Evolutionary conservation across 495 filamentous ascomycete species (phyloP).

Genomic region (Thermothielavioides terrestris): DNA sequence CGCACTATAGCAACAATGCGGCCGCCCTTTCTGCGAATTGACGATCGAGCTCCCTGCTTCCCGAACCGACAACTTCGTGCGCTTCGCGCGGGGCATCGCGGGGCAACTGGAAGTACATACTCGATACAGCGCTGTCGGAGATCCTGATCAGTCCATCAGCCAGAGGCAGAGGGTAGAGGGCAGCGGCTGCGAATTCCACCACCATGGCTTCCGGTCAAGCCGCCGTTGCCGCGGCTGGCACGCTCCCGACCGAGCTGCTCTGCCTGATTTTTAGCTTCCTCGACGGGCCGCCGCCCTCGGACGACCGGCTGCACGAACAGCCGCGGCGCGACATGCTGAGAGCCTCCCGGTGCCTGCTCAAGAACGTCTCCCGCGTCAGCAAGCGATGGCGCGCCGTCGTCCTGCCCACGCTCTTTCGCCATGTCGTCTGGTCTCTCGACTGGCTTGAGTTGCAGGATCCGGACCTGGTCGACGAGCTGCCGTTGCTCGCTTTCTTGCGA

Average conservation of each 20-base stretch:
- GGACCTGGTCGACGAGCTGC: constrained; percentile 12
- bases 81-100: no score
- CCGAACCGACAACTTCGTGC: no score
- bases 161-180: no score
- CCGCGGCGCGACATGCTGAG: constrained; percentile 24
- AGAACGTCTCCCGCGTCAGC: constrained; percentile 33
- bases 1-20: no score
- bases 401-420: constrained; percentile 35
- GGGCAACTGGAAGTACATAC: no score
- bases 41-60: no score
- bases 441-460: background rate
- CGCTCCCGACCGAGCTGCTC: constrained; percentile 36
- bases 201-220: background rate
- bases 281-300: constrained; percentile 28
- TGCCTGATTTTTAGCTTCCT: constrained; percentile 31
- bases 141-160: no score
- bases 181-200: no score
- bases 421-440: constrained; percentile 29
- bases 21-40: no score
- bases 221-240: constrained; percentile 16
- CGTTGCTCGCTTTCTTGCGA: constrained; percentile 26
- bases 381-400: constrained; percentile 32
- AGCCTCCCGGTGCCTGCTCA: constrained; percentile 24
- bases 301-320: constrained; percentile 30
- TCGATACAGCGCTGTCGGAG: no score